These are phyloP conservation scores for Saturnispora besseyi DNA, from an alignment of 805 yeast species.

Conservation along the genomic window DNA sequence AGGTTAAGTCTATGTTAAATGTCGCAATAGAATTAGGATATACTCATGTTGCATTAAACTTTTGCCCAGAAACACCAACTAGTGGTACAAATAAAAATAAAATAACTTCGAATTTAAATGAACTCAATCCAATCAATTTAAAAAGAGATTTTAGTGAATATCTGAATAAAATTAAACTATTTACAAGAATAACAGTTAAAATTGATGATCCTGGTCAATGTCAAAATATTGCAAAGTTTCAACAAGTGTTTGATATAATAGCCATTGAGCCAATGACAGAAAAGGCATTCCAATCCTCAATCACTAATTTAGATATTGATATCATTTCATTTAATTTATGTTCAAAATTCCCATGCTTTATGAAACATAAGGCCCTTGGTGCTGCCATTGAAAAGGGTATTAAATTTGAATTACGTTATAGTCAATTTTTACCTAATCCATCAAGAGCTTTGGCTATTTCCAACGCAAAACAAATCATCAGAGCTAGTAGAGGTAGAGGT, in stretches of 20 bases:
- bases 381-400: slow-evolving; percentile 79
- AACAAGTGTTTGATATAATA: slow-evolving; percentile 57
- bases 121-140: slow-evolving; percentile 35
- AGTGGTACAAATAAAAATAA: slow-evolving; percentile 39
- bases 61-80: slow-evolving; percentile 20
- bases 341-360: slow-evolving; percentile 58
- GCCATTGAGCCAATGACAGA: slow-evolving; percentile 79
- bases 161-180: slow-evolving; percentile 36
- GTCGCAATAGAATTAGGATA: slow-evolving; percentile 58
- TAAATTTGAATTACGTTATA: slow-evolving; percentile 69
- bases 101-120: slow-evolving; percentile 38
- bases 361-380: slow-evolving; percentile 78
- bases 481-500: slow-evolving; percentile 79
- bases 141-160: slow-evolving; percentile 27
- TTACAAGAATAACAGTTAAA: slow-evolving; percentile 64
- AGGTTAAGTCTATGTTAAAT: slow-evolving; percentile 40
- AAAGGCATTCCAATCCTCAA: slow-evolving; percentile 64
- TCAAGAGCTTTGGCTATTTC: slow-evolving; percentile 54
- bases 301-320: slow-evolving; percentile 73
- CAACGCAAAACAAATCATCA: slow-evolving; percentile 61
- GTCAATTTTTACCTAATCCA: slow-evolving; percentile 35
- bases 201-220: slow-evolving; percentile 73
- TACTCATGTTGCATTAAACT: slow-evolving; percentile 69
- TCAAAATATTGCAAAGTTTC: slow-evolving; percentile 43
- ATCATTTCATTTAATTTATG: slow-evolving; percentile 64